phyloP scores from a whole-genome alignment of 2,329 filamentous ascomycete genomes.

The Eurotiales sp. region DNA sequence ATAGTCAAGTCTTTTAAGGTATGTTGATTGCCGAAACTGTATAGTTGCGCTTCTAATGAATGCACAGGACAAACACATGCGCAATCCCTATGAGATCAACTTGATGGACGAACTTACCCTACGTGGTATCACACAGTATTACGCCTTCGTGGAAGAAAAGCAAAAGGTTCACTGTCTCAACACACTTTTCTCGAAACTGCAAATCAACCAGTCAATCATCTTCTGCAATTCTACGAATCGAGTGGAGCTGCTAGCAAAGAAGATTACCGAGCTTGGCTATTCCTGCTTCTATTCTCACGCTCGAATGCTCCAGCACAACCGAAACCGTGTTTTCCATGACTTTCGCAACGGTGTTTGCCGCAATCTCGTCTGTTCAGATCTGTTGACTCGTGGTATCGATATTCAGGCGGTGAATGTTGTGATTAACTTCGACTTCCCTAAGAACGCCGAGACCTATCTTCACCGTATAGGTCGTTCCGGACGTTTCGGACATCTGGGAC shows the following conservation, averaged over 20 bases:
- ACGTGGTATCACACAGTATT: conserved; percentile 97
- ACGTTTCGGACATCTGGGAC: conserved; percentile 91
- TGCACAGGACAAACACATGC: conserved; percentile 85
- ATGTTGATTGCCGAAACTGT: not conserved
- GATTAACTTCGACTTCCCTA: conserved; percentile 99
- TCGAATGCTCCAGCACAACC: conserved; percentile 93
- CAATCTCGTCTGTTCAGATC: conserved; percentile 95
- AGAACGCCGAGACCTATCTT: conserved; percentile 98
- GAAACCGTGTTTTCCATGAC: conserved; percentile 98
- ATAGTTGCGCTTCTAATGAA: not conserved
- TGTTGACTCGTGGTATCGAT: conserved; percentile 97
- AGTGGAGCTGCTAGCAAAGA: conserved; percentile 95
- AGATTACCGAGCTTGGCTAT: conserved; percentile 98
- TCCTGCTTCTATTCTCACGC: conserved; percentile 99
- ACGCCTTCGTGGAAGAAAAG: conserved; percentile 98
- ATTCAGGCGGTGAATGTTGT: conserved; percentile 99
- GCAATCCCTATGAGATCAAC: conserved; percentile 95
- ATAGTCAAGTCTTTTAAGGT: conserved; percentile 93
- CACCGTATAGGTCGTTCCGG: conserved; percentile 97
- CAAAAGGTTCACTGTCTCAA: conserved; percentile 99
- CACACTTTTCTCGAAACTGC: conserved; percentile 96
- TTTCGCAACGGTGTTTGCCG: conserved; percentile 97
- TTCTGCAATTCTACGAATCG: conserved; percentile 99
- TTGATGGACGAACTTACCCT: conserved; percentile 99
- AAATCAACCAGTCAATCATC: conserved; percentile 99